Percentiles rank a stretch among this genome's conserved stretches.
Conservation (phyloP, 164 flowering plant species). For the Paratinospora sagittata region DNA sequence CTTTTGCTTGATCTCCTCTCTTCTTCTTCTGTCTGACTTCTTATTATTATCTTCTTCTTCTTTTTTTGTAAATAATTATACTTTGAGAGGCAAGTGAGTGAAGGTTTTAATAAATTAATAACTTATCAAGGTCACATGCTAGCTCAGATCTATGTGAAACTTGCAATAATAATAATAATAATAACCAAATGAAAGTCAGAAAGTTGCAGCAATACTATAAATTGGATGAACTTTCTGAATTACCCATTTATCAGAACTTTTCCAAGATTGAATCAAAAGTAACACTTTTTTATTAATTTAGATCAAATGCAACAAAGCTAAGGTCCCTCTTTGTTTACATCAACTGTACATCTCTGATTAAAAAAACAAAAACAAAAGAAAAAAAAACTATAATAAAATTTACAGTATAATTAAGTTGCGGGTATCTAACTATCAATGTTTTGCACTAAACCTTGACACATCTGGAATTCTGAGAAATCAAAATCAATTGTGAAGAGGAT, state of each 20-base stretch:
- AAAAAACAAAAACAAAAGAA: background rate
- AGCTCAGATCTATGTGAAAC: background rate
- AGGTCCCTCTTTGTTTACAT: background rate
- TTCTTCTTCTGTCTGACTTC: background rate
- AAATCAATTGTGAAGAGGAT: slow-evolving; percentile 42
- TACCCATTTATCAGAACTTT: too few relatives aligned
- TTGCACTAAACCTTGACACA: background rate
- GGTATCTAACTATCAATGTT: background rate
- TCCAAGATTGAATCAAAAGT: background rate
- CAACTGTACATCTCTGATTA: slow-evolving; percentile 8
- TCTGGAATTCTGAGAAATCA: background rate
- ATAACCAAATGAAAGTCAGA: too few relatives aligned
- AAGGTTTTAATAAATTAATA: background rate
- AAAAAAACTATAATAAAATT: background rate
- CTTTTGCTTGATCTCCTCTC: background rate
- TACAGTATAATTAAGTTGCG: background rate
- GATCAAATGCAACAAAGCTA: background rate
- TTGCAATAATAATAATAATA: too few relatives aligned
- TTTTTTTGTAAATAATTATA: background rate
- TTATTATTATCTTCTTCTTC: background rate
- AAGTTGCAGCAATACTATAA: background rate
- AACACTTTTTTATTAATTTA: background rate
- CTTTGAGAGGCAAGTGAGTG: background rate
- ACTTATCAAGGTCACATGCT: background rate
- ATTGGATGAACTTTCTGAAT: background rate